Evolutionary conservation across 768 basidiomycete species (phyloP).

Genomic region (Agaricus bisporus): DNA sequence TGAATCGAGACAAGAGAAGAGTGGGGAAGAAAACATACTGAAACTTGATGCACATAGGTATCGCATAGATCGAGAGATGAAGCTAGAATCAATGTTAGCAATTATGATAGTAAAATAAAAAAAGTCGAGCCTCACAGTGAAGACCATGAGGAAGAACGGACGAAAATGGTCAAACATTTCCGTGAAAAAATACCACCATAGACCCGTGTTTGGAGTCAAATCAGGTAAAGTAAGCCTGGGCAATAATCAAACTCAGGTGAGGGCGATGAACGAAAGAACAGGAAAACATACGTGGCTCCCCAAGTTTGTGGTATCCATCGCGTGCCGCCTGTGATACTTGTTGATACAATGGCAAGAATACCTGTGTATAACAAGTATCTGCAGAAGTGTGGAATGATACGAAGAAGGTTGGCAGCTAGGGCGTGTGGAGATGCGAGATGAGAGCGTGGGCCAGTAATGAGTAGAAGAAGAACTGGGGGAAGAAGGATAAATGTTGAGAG

Average conservation of each 20-base stretch:
- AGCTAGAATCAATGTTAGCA: conserved; percentile 36
- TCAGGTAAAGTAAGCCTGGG: conserved; percentile 76
- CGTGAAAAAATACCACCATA: conserved; percentile 99
- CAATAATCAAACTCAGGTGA: conserved; percentile 1
- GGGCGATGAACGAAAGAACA: background rate
- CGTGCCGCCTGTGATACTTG: conserved; percentile 53
- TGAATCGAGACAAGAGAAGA: background rate
- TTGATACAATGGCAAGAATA: conserved; percentile 43
- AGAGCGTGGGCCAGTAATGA: conserved; percentile 56
- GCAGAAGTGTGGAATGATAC: conserved; percentile 29
- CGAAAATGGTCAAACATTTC: conserved; percentile 99
- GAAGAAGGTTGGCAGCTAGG: conserved; percentile 23
- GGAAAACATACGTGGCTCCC: conserved; percentile 65
- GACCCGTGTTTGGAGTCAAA: conserved; percentile 86
- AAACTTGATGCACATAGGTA: conserved; percentile 85
- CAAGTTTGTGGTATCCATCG: conserved; percentile 75
- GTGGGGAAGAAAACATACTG: conserved; percentile 41
- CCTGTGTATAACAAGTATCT: conserved; percentile 49
- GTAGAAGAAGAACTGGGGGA: conserved; percentile 58
- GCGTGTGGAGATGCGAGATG: conserved; percentile 57
- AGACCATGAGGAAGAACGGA: conserved; percentile 91
- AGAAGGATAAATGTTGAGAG: conserved; percentile 75
- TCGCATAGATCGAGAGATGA: conserved; percentile 77
- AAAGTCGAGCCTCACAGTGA: conserved; percentile 60
- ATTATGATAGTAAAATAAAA: background rate